A percentile compares a stretch with the other conserved stretches of the same genome.
phyloP scores from a whole-genome alignment of 768 basidiomycete species.

The Dioszegia hungarica region DNA sequence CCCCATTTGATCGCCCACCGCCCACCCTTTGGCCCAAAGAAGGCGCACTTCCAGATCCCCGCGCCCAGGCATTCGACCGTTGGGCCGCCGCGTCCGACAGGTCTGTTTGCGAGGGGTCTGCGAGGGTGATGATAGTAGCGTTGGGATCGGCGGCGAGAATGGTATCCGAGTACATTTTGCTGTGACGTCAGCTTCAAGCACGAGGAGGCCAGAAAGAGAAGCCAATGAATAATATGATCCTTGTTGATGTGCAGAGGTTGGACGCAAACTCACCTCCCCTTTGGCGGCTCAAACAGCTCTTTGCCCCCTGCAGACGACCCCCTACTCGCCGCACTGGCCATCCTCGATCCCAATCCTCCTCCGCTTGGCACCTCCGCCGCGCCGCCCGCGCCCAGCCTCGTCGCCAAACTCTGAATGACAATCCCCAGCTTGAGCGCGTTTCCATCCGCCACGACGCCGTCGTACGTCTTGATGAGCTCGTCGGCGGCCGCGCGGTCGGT shows the following conservation, averaged over 20 bases:
- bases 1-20: too few species aligned
- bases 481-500: constrained; percentile 61
- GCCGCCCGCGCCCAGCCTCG: not conserved
- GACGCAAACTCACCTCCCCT: too few species aligned
- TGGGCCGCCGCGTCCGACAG: not conserved
- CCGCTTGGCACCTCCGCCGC: too few species aligned
- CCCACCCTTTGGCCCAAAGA: too few species aligned
- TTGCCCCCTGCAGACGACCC: not conserved
- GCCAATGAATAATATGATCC: too few species aligned
- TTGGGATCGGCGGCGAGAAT: constrained; percentile 52
- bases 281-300: constrained; percentile 10
- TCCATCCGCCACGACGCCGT: constrained; percentile 78
- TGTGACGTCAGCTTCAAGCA: constrained; percentile 43
- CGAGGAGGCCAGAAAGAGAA: not conserved
- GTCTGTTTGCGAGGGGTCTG: not conserved
- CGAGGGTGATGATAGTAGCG: constrained; percentile 34
- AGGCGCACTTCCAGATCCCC: not conserved
- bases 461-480: constrained; percentile 66
- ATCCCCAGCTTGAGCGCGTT: constrained; percentile 64
- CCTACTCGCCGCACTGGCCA: not conserved
- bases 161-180: constrained; percentile 81
- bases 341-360: not conserved
- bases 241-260: too few species aligned
- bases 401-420: constrained; percentile 42
- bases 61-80: not conserved